Evolutionary conservation across 371 early-diverging fungal species (phyloP).

Genomic region (Cokeromyces recurvatus): DNA sequence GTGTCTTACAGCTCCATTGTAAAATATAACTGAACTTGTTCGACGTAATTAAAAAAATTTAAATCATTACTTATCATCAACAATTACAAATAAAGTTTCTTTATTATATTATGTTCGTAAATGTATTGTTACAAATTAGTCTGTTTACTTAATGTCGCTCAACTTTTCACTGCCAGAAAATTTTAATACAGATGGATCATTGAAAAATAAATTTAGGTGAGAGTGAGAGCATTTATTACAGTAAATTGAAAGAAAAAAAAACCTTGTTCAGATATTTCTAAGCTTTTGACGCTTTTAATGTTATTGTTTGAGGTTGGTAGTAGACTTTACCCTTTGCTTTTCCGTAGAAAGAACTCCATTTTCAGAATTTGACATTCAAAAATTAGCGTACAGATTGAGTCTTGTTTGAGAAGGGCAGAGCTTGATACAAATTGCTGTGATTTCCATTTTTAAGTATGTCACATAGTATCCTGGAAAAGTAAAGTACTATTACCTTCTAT

Average conservation of each 20-base stretch:
- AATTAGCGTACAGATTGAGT: slow-evolving; percentile 8
- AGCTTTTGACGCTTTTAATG: slow-evolving; percentile 6
- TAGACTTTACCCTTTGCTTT: slow-evolving; percentile 9
- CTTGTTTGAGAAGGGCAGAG: slow-evolving; percentile 8
- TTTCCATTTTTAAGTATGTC: slow-evolving; percentile 9
- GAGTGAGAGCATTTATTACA: slow-evolving; percentile 8
- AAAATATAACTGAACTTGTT: slow-evolving; percentile 10
- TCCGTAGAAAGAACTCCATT: slow-evolving; percentile 7
- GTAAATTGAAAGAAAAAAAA: slow-evolving; percentile 6
- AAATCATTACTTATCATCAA: slow-evolving; percentile 4
- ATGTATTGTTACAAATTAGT: slow-evolving; percentile 8
- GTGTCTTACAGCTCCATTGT: slow-evolving; percentile 12
- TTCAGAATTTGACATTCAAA: slow-evolving; percentile 11
- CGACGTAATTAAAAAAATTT: slow-evolving; percentile 3
- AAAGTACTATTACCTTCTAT: slow-evolving; percentile 8
- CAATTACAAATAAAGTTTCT: slow-evolving; percentile 9
- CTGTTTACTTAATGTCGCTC: slow-evolving; percentile 8
- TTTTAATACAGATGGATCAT: slow-evolving; percentile 5
- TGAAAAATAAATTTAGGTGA: slow-evolving; percentile 9
- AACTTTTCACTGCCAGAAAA: slow-evolving; percentile 8
- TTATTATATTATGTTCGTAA: slow-evolving; percentile 7
- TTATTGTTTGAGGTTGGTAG: slow-evolving; percentile 4
- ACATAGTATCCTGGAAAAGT: slow-evolving; percentile 9
- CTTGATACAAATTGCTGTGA: slow-evolving; percentile 9
- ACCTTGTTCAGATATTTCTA: slow-evolving; percentile 8